phyloP scores from a whole-genome alignment of 495 filamentous ascomycete species.

The Penicillium flavigenum region DNA sequence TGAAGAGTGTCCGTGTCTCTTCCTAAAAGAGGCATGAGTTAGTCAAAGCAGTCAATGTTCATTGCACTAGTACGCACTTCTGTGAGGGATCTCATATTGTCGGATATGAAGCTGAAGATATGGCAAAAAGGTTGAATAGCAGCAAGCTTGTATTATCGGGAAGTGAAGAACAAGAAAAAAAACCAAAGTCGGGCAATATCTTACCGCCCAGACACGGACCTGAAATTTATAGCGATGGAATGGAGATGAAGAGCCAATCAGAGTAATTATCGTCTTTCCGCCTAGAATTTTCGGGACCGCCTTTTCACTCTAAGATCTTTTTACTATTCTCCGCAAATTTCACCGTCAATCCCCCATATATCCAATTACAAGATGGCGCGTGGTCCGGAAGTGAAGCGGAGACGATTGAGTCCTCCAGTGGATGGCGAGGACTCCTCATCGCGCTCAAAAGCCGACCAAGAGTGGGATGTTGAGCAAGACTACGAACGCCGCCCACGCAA shows the following conservation, averaged over 20 bases:
- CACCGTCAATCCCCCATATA: neutral
- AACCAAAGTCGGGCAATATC: constrained; percentile 8
- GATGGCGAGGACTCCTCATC: constrained; percentile 40
- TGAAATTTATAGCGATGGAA: constrained; percentile 7
- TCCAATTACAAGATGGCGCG: constrained; percentile 9
- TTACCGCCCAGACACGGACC: constrained; percentile 9
- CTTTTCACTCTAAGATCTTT: constrained; percentile 9
- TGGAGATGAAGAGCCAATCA: constrained; percentile 1
- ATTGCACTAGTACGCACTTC: neutral
- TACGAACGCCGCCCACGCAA: constrained; percentile 83
- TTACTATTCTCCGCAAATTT: constrained; percentile 3
- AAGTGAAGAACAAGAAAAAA: constrained; percentile 5
- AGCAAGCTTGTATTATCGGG: constrained; percentile 1
- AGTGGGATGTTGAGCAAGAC: constrained; percentile 88
- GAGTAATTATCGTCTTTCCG: neutral
- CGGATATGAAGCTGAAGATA: neutral
- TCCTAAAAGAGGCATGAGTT: neutral
- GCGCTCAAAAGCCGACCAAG: constrained; percentile 38
- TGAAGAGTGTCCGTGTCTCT: constrained; percentile 45
- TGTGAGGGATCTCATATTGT: constrained; percentile 12
- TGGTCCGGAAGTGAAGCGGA: constrained; percentile 10
- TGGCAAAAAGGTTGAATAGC: neutral
- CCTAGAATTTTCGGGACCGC: constrained; percentile 15
- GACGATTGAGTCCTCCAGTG: constrained; percentile 48
- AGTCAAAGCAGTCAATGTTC: neutral